Base-by-base conservation (phyloP, 139 green algal species). In the Desmodesmus armatus region DNA sequence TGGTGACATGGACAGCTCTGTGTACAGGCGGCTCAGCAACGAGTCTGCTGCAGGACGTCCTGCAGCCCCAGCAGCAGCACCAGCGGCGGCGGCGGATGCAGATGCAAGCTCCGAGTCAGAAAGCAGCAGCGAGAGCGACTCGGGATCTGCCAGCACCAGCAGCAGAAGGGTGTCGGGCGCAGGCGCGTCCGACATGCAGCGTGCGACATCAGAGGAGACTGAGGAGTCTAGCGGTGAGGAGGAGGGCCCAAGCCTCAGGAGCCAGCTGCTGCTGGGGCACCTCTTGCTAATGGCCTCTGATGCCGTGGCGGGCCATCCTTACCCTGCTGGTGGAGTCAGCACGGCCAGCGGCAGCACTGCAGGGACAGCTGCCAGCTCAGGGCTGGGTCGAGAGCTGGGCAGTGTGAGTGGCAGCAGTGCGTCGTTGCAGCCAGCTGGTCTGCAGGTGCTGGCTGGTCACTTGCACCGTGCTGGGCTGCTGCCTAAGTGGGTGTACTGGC, bases 401-500 rank as follows among this genome's bases (percentile, higher is more conserved):
- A 72, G 27, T 72, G 63, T 41, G 15, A 27, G 47, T 33, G 35
- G 35, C 29, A 73, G 55, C n/a, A 65, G 39, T 84, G 78, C 41
- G 29, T 35, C 71, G 47, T 17, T 77, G 60, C 86, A 88, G 29
- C 87, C 85, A 7, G 87, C 92, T 66, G 85, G 90, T 0, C 82
- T 97, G 82, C 83, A 90, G 23, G 71, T 83, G 35, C 69, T 98
- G 23, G 85, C 89, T 1, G 41, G 35, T 7, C 75, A 91, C 35
- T 90, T 98, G 79, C 70, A 78, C 53, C 69, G 40, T 1, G 67
- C 78, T n/a, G 87, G 90, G 3, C 82, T 98, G 76, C 71, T 98
- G 71, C 94, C 95, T 0, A 66, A 85, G 5, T 98, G 96, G 96
- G 70, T 97, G 37, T 82, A 85, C 31, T 92, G 90, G 85, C 81